Conservation (phyloP, 2,329 filamentous ascomycete species). For the Apiospora pterosperma region DNA sequence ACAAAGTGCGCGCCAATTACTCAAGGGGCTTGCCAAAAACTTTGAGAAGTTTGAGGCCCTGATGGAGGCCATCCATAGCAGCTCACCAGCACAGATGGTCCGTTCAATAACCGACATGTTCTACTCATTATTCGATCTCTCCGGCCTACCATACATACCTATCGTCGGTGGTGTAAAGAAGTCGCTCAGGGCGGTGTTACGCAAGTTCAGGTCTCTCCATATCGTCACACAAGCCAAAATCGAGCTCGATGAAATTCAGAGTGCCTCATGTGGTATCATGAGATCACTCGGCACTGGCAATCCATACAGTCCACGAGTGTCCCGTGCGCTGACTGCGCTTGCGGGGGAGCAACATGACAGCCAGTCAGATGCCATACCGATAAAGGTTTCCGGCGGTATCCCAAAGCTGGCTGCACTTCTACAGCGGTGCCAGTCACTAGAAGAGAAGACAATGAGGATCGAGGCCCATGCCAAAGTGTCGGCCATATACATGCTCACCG, state of each 20-base stretch:
- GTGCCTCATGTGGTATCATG: not conserved
- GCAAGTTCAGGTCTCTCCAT: not conserved
- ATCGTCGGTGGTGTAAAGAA: slow-evolving; percentile 8
- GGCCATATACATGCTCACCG: slow-evolving; percentile 19
- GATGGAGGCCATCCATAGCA: slow-evolving; percentile 13
- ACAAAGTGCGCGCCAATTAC: slow-evolving; percentile 18
- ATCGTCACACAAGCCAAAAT: not conserved
- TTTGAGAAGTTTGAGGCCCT: slow-evolving; percentile 15
- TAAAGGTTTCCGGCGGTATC: slow-evolving; percentile 9
- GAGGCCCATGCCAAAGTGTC: slow-evolving; percentile 14
- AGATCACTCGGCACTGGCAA: not conserved
- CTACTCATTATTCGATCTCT: slow-evolving; percentile 20
- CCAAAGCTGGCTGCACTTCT: slow-evolving; percentile 14
- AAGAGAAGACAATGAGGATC: slow-evolving; percentile 14
- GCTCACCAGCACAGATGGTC: slow-evolving; percentile 12
- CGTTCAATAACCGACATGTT: slow-evolving; percentile 19
- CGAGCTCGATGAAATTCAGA: not conserved
- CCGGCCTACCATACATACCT: slow-evolving; percentile 15
- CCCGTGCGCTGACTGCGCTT: not conserved
- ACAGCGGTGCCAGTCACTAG: slow-evolving; percentile 15
- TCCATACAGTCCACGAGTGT: not conserved
- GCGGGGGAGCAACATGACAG: not conserved
- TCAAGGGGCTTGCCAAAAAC: slow-evolving; percentile 20
- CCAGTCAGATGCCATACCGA: not conserved
- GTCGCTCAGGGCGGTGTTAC: not conserved